Evolutionary conservation across 129 eudicot species (phyloP).

Genomic region (Helianthus tuberosus): DNA sequence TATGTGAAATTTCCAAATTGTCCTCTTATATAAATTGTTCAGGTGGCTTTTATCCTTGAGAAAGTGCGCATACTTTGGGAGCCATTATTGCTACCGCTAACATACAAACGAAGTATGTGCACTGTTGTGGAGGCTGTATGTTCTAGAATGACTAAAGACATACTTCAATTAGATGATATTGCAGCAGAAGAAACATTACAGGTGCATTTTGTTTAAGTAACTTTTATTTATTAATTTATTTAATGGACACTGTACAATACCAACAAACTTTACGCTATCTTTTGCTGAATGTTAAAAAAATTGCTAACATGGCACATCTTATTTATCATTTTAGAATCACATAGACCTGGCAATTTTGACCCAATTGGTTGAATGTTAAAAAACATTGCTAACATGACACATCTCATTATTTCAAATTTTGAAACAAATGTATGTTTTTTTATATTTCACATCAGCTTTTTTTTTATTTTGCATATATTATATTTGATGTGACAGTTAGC

Average conservation of each 20-base stretch:
- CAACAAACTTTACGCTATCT: background rate
- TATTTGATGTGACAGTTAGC: background rate
- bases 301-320: background rate
- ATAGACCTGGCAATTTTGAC: too few species aligned
- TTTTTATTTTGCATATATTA: background rate
- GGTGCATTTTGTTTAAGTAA: conserved; percentile 38
- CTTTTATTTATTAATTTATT: background rate
- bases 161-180: conserved; percentile 92
- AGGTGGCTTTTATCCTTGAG: conserved; percentile 92
- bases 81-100: conserved; percentile 74
- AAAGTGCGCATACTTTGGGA: conserved; percentile 94
- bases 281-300: background rate
- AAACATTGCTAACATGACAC: too few species aligned
- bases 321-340: background rate
- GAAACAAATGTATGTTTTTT: background rate
- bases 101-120: conserved; percentile 69
- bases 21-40: conserved; percentile 20
- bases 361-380: too few species aligned
- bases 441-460: background rate
- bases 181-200: conserved; percentile 96
- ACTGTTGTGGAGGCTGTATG: conserved; percentile 69
- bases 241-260: background rate
- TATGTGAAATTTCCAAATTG: conserved; percentile 3
- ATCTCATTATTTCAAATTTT: background rate
- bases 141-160: conserved; percentile 74